Conservation (phyloP, 1,284 basidiomycete species). For the Rhodotorula sp. region DNA sequence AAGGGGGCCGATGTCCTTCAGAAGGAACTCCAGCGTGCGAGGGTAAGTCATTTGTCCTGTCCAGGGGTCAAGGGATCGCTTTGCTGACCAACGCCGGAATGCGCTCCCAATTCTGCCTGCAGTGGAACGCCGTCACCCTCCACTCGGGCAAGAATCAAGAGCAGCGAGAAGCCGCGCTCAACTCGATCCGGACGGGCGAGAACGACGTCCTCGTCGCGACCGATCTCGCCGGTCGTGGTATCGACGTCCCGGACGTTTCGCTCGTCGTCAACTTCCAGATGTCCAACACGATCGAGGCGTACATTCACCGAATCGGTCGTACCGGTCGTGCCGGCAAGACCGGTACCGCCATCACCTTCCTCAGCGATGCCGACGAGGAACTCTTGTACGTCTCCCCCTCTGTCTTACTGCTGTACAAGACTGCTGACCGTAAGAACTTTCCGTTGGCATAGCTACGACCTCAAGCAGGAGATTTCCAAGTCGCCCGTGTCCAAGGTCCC, state of each 20-base stretch:
- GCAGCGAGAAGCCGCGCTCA: slow-evolving; percentile 87
- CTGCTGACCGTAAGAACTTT: no score
- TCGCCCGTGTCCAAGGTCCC: slow-evolving; percentile 87
- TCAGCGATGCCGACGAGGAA: slow-evolving; percentile 93
- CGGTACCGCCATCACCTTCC: slow-evolving; percentile 89
- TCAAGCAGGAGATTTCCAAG: slow-evolving; percentile 91
- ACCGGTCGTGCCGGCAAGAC: slow-evolving; percentile 96
- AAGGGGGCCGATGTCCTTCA: slow-evolving; percentile 96
- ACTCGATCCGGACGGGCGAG: slow-evolving; percentile 77
- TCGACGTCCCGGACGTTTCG: slow-evolving; percentile 94
- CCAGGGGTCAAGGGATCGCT: not conserved
- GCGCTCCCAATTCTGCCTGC: not conserved
- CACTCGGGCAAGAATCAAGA: slow-evolving; percentile 98
- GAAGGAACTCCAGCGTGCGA: slow-evolving; percentile 72
- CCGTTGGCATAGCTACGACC: slow-evolving; percentile 66
- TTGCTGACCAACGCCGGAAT: no score
- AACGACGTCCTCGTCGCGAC: slow-evolving; percentile 88
- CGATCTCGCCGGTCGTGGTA: slow-evolving; percentile 95
- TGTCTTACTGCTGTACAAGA: slow-evolving; percentile 3
- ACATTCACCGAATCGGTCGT: slow-evolving; percentile 95
- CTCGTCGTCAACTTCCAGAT: slow-evolving; percentile 98
- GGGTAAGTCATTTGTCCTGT: slow-evolving; percentile 4
- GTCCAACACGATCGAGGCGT: slow-evolving; percentile 91
- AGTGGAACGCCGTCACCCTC: slow-evolving; percentile 84
- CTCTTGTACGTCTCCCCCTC: slow-evolving; percentile 69